Conservation (phyloP, 768 basidiomycete species). For the Pisolithus microcarpus region DNA sequence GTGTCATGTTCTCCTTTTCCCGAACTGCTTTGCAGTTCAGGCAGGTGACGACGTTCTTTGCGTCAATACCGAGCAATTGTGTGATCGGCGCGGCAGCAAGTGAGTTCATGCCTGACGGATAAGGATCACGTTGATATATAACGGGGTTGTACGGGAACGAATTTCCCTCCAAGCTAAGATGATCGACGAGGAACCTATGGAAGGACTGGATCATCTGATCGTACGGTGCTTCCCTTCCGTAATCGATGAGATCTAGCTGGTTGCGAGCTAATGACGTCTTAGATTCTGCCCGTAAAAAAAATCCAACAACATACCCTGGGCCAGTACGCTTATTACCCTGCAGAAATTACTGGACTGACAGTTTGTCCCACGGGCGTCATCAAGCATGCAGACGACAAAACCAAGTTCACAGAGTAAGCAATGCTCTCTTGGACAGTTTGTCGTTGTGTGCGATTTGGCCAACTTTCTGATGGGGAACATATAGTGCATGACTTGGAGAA, state of each 20-base stretch:
- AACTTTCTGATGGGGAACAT: constrained; percentile 65
- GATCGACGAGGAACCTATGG: constrained; percentile 89
- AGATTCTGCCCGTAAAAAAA: not conserved
- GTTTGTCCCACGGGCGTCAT: constrained; percentile 89
- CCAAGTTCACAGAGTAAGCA: constrained; percentile 94
- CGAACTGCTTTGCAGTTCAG: constrained; percentile 61
- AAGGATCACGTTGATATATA: constrained; percentile 28
- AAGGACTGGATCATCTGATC: constrained; percentile 89
- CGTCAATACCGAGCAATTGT: constrained; percentile 77
- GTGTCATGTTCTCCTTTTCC: constrained; percentile 72
- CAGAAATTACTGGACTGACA: constrained; percentile 98
- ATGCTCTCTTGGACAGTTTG: constrained; percentile 82
- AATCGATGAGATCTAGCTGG: constrained; percentile 85
- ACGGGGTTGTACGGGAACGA: constrained; percentile 55
- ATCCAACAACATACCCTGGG: constrained; percentile 53
- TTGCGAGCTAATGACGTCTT: constrained; percentile 44
- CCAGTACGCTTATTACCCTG: constrained; percentile 82
- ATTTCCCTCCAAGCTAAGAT: constrained; percentile 70
- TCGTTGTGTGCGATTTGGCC: constrained; percentile 88
- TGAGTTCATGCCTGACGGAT: constrained; percentile 18
- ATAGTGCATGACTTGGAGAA: constrained; percentile 90
- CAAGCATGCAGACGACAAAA: constrained; percentile 90
- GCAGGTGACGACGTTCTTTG: constrained; percentile 71
- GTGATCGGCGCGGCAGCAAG: constrained; percentile 66
- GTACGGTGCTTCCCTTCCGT: constrained; percentile 72